phyloP scores from a whole-genome alignment of 2,329 filamentous ascomycete species.

The Zasmidium angulare region DNA sequence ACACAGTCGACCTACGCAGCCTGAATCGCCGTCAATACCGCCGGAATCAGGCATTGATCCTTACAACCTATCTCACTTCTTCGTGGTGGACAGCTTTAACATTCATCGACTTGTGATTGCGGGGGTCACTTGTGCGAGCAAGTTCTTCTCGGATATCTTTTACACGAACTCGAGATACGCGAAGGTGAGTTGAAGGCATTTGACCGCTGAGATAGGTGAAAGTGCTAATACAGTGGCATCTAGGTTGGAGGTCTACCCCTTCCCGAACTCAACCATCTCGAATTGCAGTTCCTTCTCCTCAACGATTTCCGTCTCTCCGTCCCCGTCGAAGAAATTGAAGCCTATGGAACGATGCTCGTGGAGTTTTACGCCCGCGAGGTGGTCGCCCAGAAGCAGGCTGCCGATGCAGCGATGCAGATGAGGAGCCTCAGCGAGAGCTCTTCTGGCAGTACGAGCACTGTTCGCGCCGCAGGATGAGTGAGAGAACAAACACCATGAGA shows the following conservation, averaged over 20 bases:
- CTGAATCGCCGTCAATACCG: slow-evolving; percentile 34
- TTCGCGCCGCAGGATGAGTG: slow-evolving; percentile 23
- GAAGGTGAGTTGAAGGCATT: slow-evolving; percentile 66
- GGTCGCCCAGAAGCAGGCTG: slow-evolving; percentile 60
- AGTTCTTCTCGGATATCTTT: slow-evolving; percentile 98
- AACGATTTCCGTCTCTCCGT: slow-evolving; percentile 96
- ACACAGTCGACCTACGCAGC: slow-evolving; percentile 35
- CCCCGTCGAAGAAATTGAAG: slow-evolving; percentile 91
- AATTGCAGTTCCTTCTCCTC: slow-evolving; percentile 89
- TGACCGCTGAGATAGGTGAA: background rate
- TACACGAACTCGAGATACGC: slow-evolving; percentile 99
- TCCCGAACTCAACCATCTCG: slow-evolving; percentile 89
- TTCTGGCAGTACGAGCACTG: slow-evolving; percentile 31
- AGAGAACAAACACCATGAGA: background rate
- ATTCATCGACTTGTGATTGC: slow-evolving; percentile 96
- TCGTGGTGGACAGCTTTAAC: slow-evolving; percentile 98
- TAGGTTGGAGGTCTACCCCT: slow-evolving; percentile 93
- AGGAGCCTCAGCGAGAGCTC: slow-evolving; percentile 35
- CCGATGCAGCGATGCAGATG: slow-evolving; percentile 25
- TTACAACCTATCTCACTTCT: slow-evolving; percentile 66
- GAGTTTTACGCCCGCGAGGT: slow-evolving; percentile 96
- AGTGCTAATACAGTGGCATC: slow-evolving; percentile 7
- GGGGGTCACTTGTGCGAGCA: slow-evolving; percentile 96
- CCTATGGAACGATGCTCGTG: slow-evolving; percentile 96
- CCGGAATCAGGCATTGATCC: slow-evolving; percentile 42